Evolutionary conservation across 1,284 basidiomycete species (phyloP), one percentile per base, ranked within the genome.

Genomic region (Wallemia hederae): DNA sequence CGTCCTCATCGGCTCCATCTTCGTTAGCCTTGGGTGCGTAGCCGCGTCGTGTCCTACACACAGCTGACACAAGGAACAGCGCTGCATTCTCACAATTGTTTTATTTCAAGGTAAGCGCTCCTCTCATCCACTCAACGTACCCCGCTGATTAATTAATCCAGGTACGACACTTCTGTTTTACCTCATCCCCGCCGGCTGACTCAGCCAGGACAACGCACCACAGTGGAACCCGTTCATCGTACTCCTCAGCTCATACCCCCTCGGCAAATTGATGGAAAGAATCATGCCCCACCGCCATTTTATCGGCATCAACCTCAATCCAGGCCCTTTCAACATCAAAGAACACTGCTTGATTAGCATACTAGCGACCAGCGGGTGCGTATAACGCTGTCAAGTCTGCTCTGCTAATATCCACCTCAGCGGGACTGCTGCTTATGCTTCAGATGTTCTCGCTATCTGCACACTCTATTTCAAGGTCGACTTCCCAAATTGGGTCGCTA

Each of bases 371-470:
- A 49, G 39, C 39, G 39, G 39, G 39, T 49, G 39, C 5, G 39
- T 15, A 17, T 33, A 17, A 49, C 5, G n/a, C 22, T 14, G n/a
- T 11, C 39, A 5, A 49, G 39, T n/a, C 39, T 49, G n/a, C 22
- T 22, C 19, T 49, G 19, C n/a, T 49, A 49, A 49, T n/a, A 22
- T 3, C 5, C 5, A 17, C 19, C 19, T 49, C 5, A 49, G 39
- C n/a, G 69, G 68, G 1, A 64, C 66, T 0, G 67, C 67, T 2
- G 69, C 69, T 1, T 69, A 69, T 28, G 69, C 69, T 2, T 66
- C 66, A 27, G 69, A 70, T 58, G 69, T 70, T 24, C 67, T 70
- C 65, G 69, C 68, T 62, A 69, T 70, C 29, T 68, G 69, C 56
- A 67, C 68, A 55, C 67, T 69, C 57, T 69, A 67, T 63, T 69